Evolutionary conservation across 805 yeast species (phyloP).

Genomic region (Kodamaea leandrae): DNA sequence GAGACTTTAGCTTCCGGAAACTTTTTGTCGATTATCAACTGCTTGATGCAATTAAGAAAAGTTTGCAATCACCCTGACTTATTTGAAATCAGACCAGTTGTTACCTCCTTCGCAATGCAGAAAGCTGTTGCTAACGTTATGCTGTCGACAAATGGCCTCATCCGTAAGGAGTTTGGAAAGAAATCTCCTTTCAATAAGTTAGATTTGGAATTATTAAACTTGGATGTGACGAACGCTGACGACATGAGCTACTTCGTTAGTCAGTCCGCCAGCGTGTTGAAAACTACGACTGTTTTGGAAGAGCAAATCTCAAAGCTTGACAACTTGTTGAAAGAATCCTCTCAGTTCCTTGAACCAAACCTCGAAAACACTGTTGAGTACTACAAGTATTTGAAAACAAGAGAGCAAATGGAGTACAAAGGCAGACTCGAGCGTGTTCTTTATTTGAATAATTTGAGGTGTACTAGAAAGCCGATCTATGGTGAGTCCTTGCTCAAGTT

Average conservation of each 20-base stretch:
- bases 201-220: conserved; percentile 58
- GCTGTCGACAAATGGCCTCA: conserved; percentile 27
- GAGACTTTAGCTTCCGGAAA: conserved; percentile 94
- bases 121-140: conserved; percentile 56
- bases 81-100: conserved; percentile 92
- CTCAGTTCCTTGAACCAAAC: conserved; percentile 23
- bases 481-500: conserved; percentile 56
- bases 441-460: conserved; percentile 65
- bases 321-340: conserved; percentile 25
- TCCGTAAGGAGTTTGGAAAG: conserved; percentile 20
- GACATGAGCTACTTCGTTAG: conserved; percentile 46
- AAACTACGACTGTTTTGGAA: conserved; percentile 46
- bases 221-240: conserved; percentile 51
- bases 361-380: conserved; percentile 49
- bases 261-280: conserved; percentile 40
- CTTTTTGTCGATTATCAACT: conserved; percentile 89
- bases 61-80: conserved; percentile 97
- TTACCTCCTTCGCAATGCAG: conserved; percentile 81
- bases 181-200: conserved; percentile 22
- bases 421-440: conserved; percentile 53
- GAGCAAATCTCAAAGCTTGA: conserved; percentile 45
- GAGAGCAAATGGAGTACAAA: conserved; percentile 50
- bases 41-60: conserved; percentile 95
- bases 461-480: conserved; percentile 62
- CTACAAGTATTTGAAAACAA: conserved; percentile 54